These are phyloP conservation scores for Cetradonia linearis DNA, from an alignment of 495 filamentous ascomycete species.

Conservation along the genomic window DNA sequence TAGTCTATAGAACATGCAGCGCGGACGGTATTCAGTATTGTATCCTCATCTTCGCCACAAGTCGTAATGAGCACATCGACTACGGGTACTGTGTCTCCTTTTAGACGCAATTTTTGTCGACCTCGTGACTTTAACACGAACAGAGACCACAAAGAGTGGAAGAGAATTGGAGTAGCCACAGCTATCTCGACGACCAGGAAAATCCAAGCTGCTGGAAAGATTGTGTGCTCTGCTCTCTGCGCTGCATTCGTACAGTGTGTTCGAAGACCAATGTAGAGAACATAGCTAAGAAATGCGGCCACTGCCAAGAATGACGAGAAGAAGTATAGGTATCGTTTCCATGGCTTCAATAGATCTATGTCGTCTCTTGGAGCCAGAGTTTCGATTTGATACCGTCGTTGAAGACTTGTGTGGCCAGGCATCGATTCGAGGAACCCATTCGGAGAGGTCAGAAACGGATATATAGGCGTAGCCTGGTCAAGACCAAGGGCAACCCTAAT, in stretches of 20 bases:
- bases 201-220: constrained; percentile 13
- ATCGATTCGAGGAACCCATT: neutral
- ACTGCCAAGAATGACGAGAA: neutral
- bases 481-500: neutral
- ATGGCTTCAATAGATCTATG: constrained; percentile 5
- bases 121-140: constrained; percentile 2
- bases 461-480: neutral
- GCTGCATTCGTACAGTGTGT: constrained; percentile 7
- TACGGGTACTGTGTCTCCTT: constrained; percentile 26
- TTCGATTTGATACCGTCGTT: neutral
- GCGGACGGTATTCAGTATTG: constrained; percentile 44
- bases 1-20: constrained; percentile 42
- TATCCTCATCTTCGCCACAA: constrained; percentile 42
- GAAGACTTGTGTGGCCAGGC: neutral
- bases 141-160: neutral
- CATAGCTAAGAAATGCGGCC: neutral
- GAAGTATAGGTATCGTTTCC: constrained; percentile 7
- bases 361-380: constrained; percentile 4
- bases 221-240: neutral
- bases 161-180: neutral
- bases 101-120: constrained; percentile 1
- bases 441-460: neutral
- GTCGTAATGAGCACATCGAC: constrained; percentile 45
- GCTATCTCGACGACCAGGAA: constrained; percentile 4
- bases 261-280: constrained; percentile 3